Evolutionary conservation across 2,329 filamentous ascomycete genomes (phyloP).

Genomic region (Epichloe aotearoae): DNA sequence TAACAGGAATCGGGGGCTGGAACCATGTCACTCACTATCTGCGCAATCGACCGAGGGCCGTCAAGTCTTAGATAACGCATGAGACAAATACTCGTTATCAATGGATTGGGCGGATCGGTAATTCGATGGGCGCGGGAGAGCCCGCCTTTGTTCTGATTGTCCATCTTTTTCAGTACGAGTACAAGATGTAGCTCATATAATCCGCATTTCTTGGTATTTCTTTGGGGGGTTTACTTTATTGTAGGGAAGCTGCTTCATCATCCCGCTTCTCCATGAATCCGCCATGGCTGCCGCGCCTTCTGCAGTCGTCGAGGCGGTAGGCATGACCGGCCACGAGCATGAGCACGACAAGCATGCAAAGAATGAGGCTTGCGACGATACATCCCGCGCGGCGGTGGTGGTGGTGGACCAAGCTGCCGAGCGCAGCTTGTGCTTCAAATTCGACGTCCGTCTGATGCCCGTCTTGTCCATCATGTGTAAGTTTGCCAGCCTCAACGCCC

Average conservation of each 20-base stretch:
- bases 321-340: conserved; percentile 4
- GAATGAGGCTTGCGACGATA: conserved; percentile 7
- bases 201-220: too few relatives aligned
- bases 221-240: too few relatives aligned
- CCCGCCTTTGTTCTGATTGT: too few relatives aligned
- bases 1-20: too few relatives aligned
- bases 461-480: conserved; percentile 40
- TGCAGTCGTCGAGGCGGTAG: conserved; percentile 3
- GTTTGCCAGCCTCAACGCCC: conserved; percentile 1
- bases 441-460: conserved; percentile 40
- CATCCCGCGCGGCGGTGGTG: conserved; percentile 9
- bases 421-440: conserved; percentile 37
- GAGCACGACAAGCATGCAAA: conserved; percentile 8
- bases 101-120: background rate
- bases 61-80: too few relatives aligned
- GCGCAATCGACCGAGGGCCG: too few relatives aligned
- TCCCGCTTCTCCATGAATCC: background rate
- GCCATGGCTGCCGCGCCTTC: conserved; percentile 2
- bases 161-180: too few relatives aligned
- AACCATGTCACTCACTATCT: too few relatives aligned
- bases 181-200: too few relatives aligned
- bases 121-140: background rate
- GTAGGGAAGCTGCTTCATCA: too few relatives aligned
- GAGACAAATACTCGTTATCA: too few relatives aligned
- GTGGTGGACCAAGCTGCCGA: conserved; percentile 31